phyloP scores from a whole-genome alignment of 495 filamentous ascomycete genomes.

The Lophiotrema nucula region DNA sequence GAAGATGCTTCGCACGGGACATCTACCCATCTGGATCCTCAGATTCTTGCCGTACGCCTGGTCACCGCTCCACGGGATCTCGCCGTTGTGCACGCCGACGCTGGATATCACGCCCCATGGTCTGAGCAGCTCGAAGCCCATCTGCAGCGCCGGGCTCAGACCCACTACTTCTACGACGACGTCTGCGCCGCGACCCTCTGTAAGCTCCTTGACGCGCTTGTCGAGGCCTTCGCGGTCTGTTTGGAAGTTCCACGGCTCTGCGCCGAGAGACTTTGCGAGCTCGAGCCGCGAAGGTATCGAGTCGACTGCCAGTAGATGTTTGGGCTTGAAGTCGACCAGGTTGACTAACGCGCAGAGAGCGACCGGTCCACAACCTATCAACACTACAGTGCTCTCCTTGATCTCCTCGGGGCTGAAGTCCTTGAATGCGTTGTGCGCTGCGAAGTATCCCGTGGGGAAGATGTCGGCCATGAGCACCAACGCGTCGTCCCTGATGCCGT shows the following conservation, averaged over 20 bases:
- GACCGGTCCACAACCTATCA: slow-evolving; percentile 76
- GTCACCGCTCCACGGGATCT: slow-evolving; percentile 82
- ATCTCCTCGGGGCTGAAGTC: slow-evolving; percentile 61
- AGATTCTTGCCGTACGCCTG: slow-evolving; percentile 91
- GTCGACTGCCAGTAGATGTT: slow-evolving; percentile 83
- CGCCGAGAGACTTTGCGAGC: slow-evolving; percentile 73
- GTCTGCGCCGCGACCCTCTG: slow-evolving; percentile 83
- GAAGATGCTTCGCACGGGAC: slow-evolving; percentile 85
- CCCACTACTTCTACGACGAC: slow-evolving; percentile 92
- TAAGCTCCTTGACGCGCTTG: slow-evolving; percentile 70
- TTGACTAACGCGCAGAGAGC: slow-evolving; percentile 86
- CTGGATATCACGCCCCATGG: slow-evolving; percentile 86
- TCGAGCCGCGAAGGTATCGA: slow-evolving; percentile 74
- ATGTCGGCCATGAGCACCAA: slow-evolving; percentile 91
- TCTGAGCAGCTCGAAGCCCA: slow-evolving; percentile 79
- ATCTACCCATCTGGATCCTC: slow-evolving; percentile 88
- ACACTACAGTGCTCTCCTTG: slow-evolving; percentile 67
- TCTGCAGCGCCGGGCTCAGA: slow-evolving; percentile 74
- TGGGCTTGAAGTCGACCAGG: slow-evolving; percentile 75
- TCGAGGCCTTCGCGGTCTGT: slow-evolving; percentile 66
- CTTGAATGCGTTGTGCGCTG: slow-evolving; percentile 77
- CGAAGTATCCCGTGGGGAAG: slow-evolving; percentile 84
- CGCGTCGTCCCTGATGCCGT: slow-evolving; percentile 70
- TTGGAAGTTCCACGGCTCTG: slow-evolving; percentile 81
- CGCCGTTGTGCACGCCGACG: slow-evolving; percentile 89